These are phyloP conservation scores for Zasmidium cellare DNA, from an alignment of 2,329 filamentous ascomycete genomes.

Conservation along the genomic window DNA sequence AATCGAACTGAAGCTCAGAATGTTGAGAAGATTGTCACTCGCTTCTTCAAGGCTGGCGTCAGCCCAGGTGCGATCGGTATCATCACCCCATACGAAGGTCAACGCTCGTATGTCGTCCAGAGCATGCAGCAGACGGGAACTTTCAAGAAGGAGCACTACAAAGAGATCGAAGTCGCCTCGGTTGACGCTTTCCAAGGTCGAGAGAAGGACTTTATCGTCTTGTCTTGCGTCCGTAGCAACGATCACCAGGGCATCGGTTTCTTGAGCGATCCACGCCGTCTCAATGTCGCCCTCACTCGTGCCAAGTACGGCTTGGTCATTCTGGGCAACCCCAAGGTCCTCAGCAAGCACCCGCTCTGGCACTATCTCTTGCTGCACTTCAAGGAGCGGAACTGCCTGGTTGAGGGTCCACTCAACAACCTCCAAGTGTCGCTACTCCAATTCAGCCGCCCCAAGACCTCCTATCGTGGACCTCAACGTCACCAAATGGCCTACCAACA, in stretches of 20 bases:
- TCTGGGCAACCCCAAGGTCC: constrained; percentile 93
- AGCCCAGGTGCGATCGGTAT: constrained; percentile 91
- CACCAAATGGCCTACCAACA: constrained; percentile 79
- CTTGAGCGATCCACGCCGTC: constrained; percentile 92
- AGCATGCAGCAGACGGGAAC: constrained; percentile 99
- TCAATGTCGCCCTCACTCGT: constrained; percentile 95
- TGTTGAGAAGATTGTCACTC: constrained; percentile 96
- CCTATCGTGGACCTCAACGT: constrained; percentile 83
- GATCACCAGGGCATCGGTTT: constrained; percentile 99
- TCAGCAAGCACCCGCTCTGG: constrained; percentile 98
- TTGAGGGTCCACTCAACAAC: constrained; percentile 92
- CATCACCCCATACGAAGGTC: constrained; percentile 97
- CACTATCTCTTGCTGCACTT: constrained; percentile 93
- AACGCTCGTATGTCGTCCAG: constrained; percentile 96
- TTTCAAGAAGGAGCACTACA: constrained; percentile 98
- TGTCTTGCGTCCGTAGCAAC: constrained; percentile 97
- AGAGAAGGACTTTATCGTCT: constrained; percentile 98
- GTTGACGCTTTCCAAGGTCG: constrained; percentile 98
- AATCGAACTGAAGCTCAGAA: constrained; percentile 97
- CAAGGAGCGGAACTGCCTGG: constrained; percentile 93
- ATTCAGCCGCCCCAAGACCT: constrained; percentile 90
- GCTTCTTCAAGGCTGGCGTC: constrained; percentile 99
- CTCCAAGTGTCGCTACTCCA: constrained; percentile 94
- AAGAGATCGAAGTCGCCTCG: constrained; percentile 96
- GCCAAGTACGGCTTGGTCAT: constrained; percentile 97